Conservation (phyloP, 2,329 filamentous ascomycete genomes). For the Cadophora sp. region DNA sequence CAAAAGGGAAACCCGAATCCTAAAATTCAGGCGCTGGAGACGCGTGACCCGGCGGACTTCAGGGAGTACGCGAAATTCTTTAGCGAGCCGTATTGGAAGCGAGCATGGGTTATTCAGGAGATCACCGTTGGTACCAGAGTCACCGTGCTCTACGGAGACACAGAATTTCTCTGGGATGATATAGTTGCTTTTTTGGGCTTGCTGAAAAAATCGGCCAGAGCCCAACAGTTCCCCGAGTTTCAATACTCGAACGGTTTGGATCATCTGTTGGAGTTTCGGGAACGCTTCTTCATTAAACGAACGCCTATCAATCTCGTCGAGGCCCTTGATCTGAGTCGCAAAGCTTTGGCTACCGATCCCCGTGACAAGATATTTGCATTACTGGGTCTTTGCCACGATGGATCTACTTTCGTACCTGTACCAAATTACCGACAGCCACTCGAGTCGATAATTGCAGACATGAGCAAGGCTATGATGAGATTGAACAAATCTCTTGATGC, state of each 20-base stretch:
- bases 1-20: not conserved
- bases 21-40: not conserved
- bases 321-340: slow-evolving; percentile 16
- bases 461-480: slow-evolving; percentile 24
- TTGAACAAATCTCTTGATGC: slow-evolving; percentile 23
- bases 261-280: slow-evolving; percentile 19
- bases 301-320: slow-evolving; percentile 22
- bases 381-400: slow-evolving; percentile 27
- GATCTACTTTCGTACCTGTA: slow-evolving; percentile 19
- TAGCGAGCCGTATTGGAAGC: slow-evolving; percentile 23
- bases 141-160: slow-evolving; percentile 15
- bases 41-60: not conserved
- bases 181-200: slow-evolving; percentile 36
- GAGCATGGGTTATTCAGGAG: slow-evolving; percentile 33
- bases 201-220: not conserved
- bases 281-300: slow-evolving; percentile 17
- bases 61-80: slow-evolving; percentile 14
- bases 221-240: not conserved
- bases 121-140: slow-evolving; percentile 26
- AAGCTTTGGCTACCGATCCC: slow-evolving; percentile 25
- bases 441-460: slow-evolving; percentile 25
- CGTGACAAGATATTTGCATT: slow-evolving; percentile 31
- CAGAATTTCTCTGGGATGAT: slow-evolving; percentile 29
- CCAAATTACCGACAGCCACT: slow-evolving; percentile 29
- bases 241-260: not conserved